phyloP scores from a whole-genome alignment of 2,329 filamentous ascomycete genomes.

The Aspergillus terreus region DNA sequence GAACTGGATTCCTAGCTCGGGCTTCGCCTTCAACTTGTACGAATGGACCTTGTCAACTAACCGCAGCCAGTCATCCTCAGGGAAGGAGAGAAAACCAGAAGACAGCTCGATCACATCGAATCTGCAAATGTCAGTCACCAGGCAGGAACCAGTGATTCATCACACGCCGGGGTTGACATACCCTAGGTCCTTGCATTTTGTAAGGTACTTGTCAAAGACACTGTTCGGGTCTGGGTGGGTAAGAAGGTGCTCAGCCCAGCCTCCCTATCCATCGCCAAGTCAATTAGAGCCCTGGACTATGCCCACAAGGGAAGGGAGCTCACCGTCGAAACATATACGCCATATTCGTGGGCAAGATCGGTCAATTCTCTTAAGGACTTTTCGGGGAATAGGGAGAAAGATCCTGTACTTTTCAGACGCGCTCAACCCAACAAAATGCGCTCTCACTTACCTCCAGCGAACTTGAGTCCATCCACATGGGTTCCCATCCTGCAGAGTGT shows the following conservation, averaged over 20 bases:
- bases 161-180: slow-evolving; percentile 14
- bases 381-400: slow-evolving; percentile 51
- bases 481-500: slow-evolving; percentile 45
- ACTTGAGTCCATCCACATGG: slow-evolving; percentile 55
- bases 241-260: slow-evolving; percentile 54
- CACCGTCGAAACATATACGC: slow-evolving; percentile 53
- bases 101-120: slow-evolving; percentile 56
- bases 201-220: slow-evolving; percentile 51
- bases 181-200: slow-evolving; percentile 51
- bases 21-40: slow-evolving; percentile 50
- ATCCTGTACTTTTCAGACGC: slow-evolving; percentile 29
- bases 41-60: slow-evolving; percentile 48
- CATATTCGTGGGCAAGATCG: slow-evolving; percentile 48
- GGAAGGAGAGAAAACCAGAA: slow-evolving; percentile 52
- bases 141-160: background rate
- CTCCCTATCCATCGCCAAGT: slow-evolving; percentile 35
- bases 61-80: slow-evolving; percentile 52
- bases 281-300: background rate
- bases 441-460: slow-evolving; percentile 42
- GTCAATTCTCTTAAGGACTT: slow-evolving; percentile 44
- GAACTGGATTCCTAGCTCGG: slow-evolving; percentile 56
- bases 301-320: background rate
- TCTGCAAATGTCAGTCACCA: slow-evolving; percentile 18
- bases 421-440: background rate
- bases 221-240: slow-evolving; percentile 43